These are phyloP conservation scores for Auriculariales sp. DNA, from an alignment of 768 basidiomycete species.

Conservation along the genomic window DNA sequence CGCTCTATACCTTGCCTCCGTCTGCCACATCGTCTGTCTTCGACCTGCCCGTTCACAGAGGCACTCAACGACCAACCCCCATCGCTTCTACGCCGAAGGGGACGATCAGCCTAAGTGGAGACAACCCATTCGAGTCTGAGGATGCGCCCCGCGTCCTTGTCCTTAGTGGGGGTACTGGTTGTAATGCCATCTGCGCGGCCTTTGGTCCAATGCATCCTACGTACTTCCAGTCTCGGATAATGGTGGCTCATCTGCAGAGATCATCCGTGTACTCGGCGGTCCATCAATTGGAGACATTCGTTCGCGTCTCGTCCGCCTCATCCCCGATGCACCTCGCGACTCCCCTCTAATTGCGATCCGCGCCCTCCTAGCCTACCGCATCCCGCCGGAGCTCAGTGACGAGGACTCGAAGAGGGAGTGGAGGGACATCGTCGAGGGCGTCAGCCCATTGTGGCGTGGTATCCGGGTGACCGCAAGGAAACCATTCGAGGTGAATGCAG, in stretches of 20 bases:
- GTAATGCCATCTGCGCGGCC: slow-evolving; percentile 79
- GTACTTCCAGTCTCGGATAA: slow-evolving; percentile 91
- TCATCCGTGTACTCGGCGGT: slow-evolving; percentile 78
- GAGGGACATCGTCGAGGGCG: slow-evolving; percentile 84
- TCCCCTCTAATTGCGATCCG: slow-evolving; percentile 65
- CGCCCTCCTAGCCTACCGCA: slow-evolving; percentile 61
- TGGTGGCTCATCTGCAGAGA: slow-evolving; percentile 90
- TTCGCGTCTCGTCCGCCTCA: slow-evolving; percentile 77
- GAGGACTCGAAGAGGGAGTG: slow-evolving; percentile 76
- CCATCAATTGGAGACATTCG: slow-evolving; percentile 84
- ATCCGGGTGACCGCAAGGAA: slow-evolving; percentile 83
- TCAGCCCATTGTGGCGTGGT: slow-evolving; percentile 63
- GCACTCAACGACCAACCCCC: not conserved
- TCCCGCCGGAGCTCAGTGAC: slow-evolving; percentile 55
- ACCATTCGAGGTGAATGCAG: slow-evolving; percentile 57
- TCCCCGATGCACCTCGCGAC: slow-evolving; percentile 43
- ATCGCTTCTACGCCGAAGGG: slow-evolving; percentile 15
- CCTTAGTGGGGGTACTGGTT: slow-evolving; percentile 89
- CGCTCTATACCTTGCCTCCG: slow-evolving; percentile 1
- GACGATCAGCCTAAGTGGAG: not conserved
- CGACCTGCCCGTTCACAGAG: not conserved
- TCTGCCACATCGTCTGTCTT: not conserved
- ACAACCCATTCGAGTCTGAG: not conserved
- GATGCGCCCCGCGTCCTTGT: slow-evolving; percentile 38
- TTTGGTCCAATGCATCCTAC: slow-evolving; percentile 62